These are phyloP conservation scores for Cyclotella choctawhatcheeana DNA, from an alignment of 108 stramenopile genomes.

Conservation along the genomic window DNA sequence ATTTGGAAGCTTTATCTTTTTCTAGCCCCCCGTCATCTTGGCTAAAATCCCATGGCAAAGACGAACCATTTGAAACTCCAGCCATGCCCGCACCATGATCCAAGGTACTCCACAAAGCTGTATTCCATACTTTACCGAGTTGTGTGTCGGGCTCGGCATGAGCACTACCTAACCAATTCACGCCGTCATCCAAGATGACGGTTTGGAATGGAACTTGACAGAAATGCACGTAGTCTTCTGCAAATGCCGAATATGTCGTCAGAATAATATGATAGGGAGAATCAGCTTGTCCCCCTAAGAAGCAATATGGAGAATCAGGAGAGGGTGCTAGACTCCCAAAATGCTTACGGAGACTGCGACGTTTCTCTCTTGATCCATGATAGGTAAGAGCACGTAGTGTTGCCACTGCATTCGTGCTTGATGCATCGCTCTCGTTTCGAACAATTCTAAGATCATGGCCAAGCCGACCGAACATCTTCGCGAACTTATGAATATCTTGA, in stretches of 20 bases:
- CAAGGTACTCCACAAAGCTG: slow-evolving; percentile 66
- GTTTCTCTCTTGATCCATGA: slow-evolving; percentile 50
- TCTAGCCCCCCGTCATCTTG: slow-evolving; percentile 34
- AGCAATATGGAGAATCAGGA: slow-evolving; percentile 33
- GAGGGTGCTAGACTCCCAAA: slow-evolving; percentile 59
- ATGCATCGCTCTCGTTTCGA: slow-evolving; percentile 13
- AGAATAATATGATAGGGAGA: slow-evolving; percentile 82
- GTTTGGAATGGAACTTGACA: slow-evolving; percentile 80
- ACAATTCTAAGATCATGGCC: slow-evolving; percentile 21
- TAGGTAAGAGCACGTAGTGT: slow-evolving; percentile 62
- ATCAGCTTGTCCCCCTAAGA: slow-evolving; percentile 58
- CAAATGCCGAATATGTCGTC: slow-evolving; percentile 68
- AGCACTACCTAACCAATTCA: slow-evolving; percentile 78
- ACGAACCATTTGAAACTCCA: slow-evolving; percentile 25
- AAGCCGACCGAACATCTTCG: slow-evolving; percentile 37
- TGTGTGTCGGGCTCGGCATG: slow-evolving; percentile 69
- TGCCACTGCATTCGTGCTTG: slow-evolving; percentile 15
- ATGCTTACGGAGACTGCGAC: slow-evolving; percentile 66
- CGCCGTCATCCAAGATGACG: slow-evolving; percentile 81
- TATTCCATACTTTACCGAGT: slow-evolving; percentile 69
- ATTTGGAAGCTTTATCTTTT: slow-evolving; percentile 13
- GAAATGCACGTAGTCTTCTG: slow-evolving; percentile 82
- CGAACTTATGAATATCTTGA: slow-evolving; percentile 66
- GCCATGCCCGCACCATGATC: slow-evolving; percentile 75
- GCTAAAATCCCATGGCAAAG: slow-evolving; percentile 69